These are phyloP conservation scores for Trifolium pratense DNA, from an alignment of 306 rosid genomes.

Conservation along the genomic window DNA sequence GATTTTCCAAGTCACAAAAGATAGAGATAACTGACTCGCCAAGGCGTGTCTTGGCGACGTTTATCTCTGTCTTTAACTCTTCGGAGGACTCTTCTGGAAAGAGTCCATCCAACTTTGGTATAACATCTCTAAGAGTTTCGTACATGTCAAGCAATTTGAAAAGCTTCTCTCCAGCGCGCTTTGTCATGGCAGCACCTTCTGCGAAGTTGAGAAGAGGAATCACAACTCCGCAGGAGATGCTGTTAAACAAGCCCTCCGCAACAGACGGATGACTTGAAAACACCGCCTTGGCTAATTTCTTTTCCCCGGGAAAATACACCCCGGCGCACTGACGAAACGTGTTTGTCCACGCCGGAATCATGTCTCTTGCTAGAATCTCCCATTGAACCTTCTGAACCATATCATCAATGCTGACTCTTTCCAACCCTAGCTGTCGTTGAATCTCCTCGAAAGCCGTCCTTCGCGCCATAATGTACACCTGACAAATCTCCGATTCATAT, in stretches of 20 bases:
- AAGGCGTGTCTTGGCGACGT: slow-evolving; percentile 44
- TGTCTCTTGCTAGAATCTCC: slow-evolving; percentile 57
- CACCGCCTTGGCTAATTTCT: slow-evolving; percentile 44
- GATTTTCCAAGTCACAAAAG: slow-evolving; percentile 51
- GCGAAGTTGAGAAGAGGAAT: slow-evolving; percentile 65
- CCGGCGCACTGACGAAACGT: slow-evolving; percentile 45
- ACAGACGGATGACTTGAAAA: slow-evolving; percentile 30
- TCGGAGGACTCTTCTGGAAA: slow-evolving; percentile 46
- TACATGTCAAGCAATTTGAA: slow-evolving; percentile 72
- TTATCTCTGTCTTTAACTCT: slow-evolving; percentile 52
- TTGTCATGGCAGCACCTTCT: slow-evolving; percentile 61
- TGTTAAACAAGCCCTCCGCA: slow-evolving; percentile 46
- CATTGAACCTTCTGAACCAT: slow-evolving; percentile 57
- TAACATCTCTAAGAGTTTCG: slow-evolving; percentile 55
- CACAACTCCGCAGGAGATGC: slow-evolving; percentile 50
- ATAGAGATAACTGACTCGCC: slow-evolving; percentile 51
- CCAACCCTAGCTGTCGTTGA: slow-evolving; percentile 49
- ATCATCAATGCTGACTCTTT: slow-evolving; percentile 68
- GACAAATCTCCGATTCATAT: slow-evolving; percentile 59
- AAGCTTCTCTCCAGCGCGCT: slow-evolving; percentile 63
- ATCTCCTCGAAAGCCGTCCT: slow-evolving; percentile 53
- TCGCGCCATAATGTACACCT: slow-evolving; percentile 50
- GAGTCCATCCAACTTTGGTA: slow-evolving; percentile 36
- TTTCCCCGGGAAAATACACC: slow-evolving; percentile 53
- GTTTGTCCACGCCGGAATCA: slow-evolving; percentile 62